A percentile compares a stretch with the other conserved stretches of the same genome.
Evolutionary conservation across 352 stramenopile species (phyloP).

Genomic region (Elongisporangium anandrum): DNA sequence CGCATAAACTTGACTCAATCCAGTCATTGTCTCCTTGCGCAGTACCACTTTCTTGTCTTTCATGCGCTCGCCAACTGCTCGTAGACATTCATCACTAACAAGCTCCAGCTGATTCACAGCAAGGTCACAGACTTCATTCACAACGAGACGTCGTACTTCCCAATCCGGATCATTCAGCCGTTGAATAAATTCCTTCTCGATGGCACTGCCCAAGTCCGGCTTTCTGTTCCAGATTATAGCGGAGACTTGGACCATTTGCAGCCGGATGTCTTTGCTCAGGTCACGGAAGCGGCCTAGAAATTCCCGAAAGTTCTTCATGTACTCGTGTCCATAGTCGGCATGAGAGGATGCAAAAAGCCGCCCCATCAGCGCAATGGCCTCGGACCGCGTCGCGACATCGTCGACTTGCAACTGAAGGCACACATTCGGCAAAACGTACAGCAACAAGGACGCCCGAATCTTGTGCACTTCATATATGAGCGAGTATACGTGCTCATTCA

Average conservation of each 20-base stretch:
- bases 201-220: conserved; percentile 35
- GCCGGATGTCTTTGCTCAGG: conserved; percentile 81
- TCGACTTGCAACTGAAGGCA: conserved; percentile 86
- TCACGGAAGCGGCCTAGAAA: conserved; percentile 85
- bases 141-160: conserved; percentile 72
- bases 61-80: conserved; percentile 79
- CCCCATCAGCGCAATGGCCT: conserved; percentile 71
- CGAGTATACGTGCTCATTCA: conserved; percentile 81
- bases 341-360: conserved; percentile 74
- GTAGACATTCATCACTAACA: conserved; percentile 63
- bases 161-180: conserved; percentile 77
- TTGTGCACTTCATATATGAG: conserved; percentile 85
- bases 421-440: conserved; percentile 84
- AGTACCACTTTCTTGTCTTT: conserved; percentile 83
- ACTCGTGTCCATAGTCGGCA: conserved; percentile 68
- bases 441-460: conserved; percentile 61
- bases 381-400: conserved; percentile 73
- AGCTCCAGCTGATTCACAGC: conserved; percentile 62
- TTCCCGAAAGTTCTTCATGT: conserved; percentile 82
- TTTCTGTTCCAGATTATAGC: conserved; percentile 75
- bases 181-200: conserved; percentile 74
- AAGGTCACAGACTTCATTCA: conserved; percentile 82
- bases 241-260: conserved; percentile 78
- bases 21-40: conserved; percentile 87
- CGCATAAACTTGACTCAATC: conserved; percentile 77